These are phyloP conservation scores for Xylariaceae sp. DNA, from an alignment of 2,329 filamentous ascomycete species.

Conservation along the genomic window DNA sequence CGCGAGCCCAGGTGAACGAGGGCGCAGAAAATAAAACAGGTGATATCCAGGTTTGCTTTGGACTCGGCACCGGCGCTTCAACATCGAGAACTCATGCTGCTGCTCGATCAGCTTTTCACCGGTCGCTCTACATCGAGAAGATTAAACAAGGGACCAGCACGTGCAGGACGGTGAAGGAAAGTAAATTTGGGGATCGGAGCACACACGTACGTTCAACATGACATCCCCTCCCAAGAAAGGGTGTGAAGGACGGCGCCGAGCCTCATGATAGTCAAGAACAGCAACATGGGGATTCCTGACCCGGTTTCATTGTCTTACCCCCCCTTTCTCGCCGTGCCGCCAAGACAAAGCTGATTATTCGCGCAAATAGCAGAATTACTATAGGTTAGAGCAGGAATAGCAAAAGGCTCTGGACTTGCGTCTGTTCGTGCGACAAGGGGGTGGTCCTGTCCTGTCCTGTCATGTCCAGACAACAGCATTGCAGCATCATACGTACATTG, in stretches of 20 bases:
- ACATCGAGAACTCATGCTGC: neutral
- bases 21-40: neutral
- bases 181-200: neutral
- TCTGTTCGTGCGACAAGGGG: constrained; percentile 20
- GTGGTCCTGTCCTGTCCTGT: neutral
- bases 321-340: constrained; percentile 3
- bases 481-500: constrained; percentile 14
- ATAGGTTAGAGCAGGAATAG: constrained; percentile 1
- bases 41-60: constrained; percentile 2
- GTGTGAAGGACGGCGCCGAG: constrained; percentile 15
- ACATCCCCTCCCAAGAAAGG: constrained; percentile 2
- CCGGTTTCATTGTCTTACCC: constrained; percentile 18
- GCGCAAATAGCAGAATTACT: constrained; percentile 7
- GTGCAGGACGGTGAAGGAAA: constrained; percentile 9
- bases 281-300: neutral
- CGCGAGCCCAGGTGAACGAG: too few relatives aligned
- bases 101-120: constrained; percentile 8
- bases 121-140: constrained; percentile 4
- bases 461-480: constrained; percentile 10
- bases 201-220: constrained; percentile 4
- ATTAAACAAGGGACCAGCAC: neutral
- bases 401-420: constrained; percentile 4
- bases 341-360: constrained; percentile 6
- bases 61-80: neutral
- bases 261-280: constrained; percentile 6